Evolutionary conservation across 495 filamentous ascomycete species (phyloP), one percentile per base, ranked within the genome.

Genomic region (Monascus purpureus): DNA sequence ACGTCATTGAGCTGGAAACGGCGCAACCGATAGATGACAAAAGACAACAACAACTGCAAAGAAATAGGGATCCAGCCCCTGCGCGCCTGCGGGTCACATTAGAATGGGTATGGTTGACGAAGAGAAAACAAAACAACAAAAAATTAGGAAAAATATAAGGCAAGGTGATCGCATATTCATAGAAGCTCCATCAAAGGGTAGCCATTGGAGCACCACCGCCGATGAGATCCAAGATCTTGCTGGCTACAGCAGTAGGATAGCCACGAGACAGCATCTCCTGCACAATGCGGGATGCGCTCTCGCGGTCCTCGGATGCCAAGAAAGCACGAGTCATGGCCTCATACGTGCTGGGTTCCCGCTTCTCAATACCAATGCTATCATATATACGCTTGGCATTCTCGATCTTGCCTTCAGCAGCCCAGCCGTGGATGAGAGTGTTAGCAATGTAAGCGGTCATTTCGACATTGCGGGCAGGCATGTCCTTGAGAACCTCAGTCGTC

Each of bases 401-500:
- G 16, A 97, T 82, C 34, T 86, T 70, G 54, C 78, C 80, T 52
- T 82, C 82, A 17, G 72, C 62, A 22, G 92, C 85, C 90, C 90
- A 97, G 38, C 90, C 90, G 44, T 96, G 85, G 50, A 97, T 97
- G n/a, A 97, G 73, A 1, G 85, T 93, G 65, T 97, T 97, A 44
- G 92, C 90, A 43, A 97, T 96, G 59, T 97, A 97, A 1, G 90
- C 80, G 3, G 92, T 96, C 69, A 95, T 75, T 33, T 82, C 80
- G 8, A 96, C 75, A 27, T 72, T 59, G 31, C 69, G 71, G 13
- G 55, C 40, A 13, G 58, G 55, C 90, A 97, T 96, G 32, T 79
- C 63, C 13, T 61, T 55, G 13, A 95, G 73, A 26, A 93, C 49
- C 2, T 66, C 52, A 39, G 84, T 75, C 2, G 84, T 88, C 24